Percentiles rank a stretch among this genome's conserved stretches.
Evolutionary conservation across 1,284 basidiomycete species (phyloP).

Genomic region (Inonotus obliquus): DNA sequence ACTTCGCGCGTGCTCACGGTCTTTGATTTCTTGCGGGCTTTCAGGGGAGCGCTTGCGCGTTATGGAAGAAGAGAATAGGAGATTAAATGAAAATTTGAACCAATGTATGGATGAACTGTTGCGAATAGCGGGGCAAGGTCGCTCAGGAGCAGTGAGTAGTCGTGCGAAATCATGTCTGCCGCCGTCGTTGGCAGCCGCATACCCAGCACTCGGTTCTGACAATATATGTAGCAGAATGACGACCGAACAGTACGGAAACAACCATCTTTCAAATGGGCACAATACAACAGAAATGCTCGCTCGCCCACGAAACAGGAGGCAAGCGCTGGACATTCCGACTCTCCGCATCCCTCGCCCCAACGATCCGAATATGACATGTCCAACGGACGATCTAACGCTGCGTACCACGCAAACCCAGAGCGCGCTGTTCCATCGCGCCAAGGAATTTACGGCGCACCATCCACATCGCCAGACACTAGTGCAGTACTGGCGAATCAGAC

Average conservation of each 20-base stretch:
- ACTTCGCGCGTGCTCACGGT: slow-evolving; percentile 12
- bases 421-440: slow-evolving; percentile 17
- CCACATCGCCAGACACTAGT: slow-evolving; percentile 19
- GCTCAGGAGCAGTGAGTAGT: slow-evolving; percentile 29
- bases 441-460: slow-evolving; percentile 8
- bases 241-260: slow-evolving; percentile 57
- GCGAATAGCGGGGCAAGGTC: slow-evolving; percentile 35
- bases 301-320: slow-evolving; percentile 71
- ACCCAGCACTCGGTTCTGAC: background rate
- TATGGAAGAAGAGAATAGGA: slow-evolving; percentile 75
- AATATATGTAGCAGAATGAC: slow-evolving; percentile 35
- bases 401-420: slow-evolving; percentile 25
- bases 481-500: slow-evolving; percentile 22
- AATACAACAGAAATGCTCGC: slow-evolving; percentile 64
- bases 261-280: slow-evolving; percentile 80
- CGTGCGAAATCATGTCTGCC: slow-evolving; percentile 10
- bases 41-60: slow-evolving; percentile 63
- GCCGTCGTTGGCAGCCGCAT: background rate
- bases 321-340: slow-evolving; percentile 41
- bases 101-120: slow-evolving; percentile 64
- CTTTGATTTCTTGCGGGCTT: background rate
- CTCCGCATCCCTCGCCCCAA: slow-evolving; percentile 73
- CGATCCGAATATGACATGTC: slow-evolving; percentile 64
- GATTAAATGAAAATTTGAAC: slow-evolving; percentile 56
- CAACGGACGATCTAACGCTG: slow-evolving; percentile 30